Evolutionary conservation across 305 asterid species (phyloP).

Genomic region (Fraxinus latifolia): DNA sequence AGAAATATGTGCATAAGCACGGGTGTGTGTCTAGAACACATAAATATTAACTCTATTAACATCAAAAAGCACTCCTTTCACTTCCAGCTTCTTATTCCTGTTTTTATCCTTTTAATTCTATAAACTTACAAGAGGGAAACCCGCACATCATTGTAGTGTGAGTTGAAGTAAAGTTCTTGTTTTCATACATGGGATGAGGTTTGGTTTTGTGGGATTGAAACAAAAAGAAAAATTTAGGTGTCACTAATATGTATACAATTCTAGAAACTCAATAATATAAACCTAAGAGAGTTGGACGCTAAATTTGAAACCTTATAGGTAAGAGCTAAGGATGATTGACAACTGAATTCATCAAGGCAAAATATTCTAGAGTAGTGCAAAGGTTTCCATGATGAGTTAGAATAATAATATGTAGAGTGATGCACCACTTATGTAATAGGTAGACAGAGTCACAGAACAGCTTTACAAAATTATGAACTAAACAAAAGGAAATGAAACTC

Average conservation of each 20-base stretch:
- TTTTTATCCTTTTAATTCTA: background rate
- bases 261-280: background rate
- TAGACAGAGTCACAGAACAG: background rate
- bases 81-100: background rate
- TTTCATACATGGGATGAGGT: background rate
- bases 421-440: background rate
- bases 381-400: background rate
- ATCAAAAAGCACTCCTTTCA: background rate
- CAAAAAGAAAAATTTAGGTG: background rate
- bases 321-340: background rate
- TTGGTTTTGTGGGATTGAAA: background rate
- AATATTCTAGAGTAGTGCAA: background rate
- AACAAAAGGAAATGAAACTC: background rate
- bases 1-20: background rate
- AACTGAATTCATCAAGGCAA: background rate
- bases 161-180: background rate
- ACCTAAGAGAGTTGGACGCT: background rate
- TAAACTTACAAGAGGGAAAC: background rate
- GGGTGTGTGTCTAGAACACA: background rate
- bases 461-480: background rate
- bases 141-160: background rate
- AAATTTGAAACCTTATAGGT: background rate
- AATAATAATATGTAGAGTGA: background rate
- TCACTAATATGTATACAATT: background rate
- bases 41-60: background rate